phyloP scores from a whole-genome alignment of 768 basidiomycete genomes.

The Pleurotus djamor region DNA sequence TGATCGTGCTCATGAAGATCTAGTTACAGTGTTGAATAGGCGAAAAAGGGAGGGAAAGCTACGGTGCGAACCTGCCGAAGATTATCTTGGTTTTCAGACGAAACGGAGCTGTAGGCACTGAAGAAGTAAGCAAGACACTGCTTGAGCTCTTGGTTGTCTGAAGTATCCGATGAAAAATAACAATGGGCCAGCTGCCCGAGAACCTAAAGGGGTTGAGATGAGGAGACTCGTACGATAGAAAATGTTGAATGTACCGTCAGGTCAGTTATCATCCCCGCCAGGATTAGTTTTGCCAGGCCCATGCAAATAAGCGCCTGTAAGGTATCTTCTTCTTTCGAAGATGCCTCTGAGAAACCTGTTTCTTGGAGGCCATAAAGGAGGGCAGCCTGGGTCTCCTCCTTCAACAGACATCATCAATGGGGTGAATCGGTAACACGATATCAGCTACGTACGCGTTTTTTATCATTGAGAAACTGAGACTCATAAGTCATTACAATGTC shows the following conservation, averaged over 20 bases:
- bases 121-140: constrained; percentile 90
- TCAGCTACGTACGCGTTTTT: constrained; percentile 15
- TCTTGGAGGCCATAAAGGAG: neutral
- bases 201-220: constrained; percentile 41
- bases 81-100: constrained; percentile 64
- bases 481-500: constrained; percentile 89
- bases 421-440: no score
- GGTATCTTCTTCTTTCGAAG: constrained; percentile 38
- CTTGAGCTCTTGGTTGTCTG: constrained; percentile 76
- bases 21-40: constrained; percentile 16
- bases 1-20: constrained; percentile 56
- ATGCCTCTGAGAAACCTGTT: constrained; percentile 18
- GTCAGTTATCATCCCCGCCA: constrained; percentile 74
- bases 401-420: no score
- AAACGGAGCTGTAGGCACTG: constrained; percentile 84
- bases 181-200: constrained; percentile 36
- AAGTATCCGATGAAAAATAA: constrained; percentile 81
- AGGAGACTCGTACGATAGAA: constrained; percentile 19
- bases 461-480: constrained; percentile 45
- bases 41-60: constrained; percentile 1
- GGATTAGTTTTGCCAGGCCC: constrained; percentile 84
- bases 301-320: constrained; percentile 71
- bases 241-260: constrained; percentile 44
- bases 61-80: constrained; percentile 54
- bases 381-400: neutral